Base-by-base conservation (phyloP, 2,329 filamentous ascomycete genomes). In the Colletotrichum liaoningense region DNA sequence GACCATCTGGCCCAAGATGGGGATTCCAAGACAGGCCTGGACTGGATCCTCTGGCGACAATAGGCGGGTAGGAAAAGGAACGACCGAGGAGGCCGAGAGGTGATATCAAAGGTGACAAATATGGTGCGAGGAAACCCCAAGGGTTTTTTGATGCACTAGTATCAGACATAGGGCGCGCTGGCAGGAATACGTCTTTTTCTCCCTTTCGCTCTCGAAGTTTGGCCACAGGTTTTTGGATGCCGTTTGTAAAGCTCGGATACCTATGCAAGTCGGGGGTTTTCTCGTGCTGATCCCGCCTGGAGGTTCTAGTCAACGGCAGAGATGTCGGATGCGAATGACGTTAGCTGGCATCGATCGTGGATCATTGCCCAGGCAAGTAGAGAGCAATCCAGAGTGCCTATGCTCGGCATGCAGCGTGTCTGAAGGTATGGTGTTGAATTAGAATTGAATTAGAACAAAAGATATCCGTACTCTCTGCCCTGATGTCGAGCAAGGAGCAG, bases 21-120 rank as follows among this genome's bases (percentile, higher is more conserved):
- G 59, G 67, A 42, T 65, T 67, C 70, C 69, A 69, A 69, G 66
- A 69, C 66, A 69, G 24, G 59, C n/a, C 19, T 59, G 70, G 59
- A 60, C 65, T 64, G 62, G 42, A 64, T 55, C 30, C 30, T 24
- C 22, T n/a, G 30, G n/a, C 30, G 54, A 54, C 19, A 38, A 30
- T 7, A 11, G 42, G n/a, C 12, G 67, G 35, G 59, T 52, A 63
- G 67, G 30, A 46, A 49, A 59, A 26, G 28, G 26, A 38, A 54
- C 38, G 6, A 67, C 28, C 42, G 33, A 55, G 56, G 22, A 33
- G 67, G 52, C 38, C 28, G 52, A 33, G 22, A 46, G 33, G 56
- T 65, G 26, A 62, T 33, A 62, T 67, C 56, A 33, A 49, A 46
- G 35, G 35, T 63, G 67, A 38, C 38, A 24, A 57, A 26, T 30